Evolutionary conservation across 345 rosid genomes (phyloP), one percentile per base, ranked within the genome.

Genomic region (Gossypium raimondii): DNA sequence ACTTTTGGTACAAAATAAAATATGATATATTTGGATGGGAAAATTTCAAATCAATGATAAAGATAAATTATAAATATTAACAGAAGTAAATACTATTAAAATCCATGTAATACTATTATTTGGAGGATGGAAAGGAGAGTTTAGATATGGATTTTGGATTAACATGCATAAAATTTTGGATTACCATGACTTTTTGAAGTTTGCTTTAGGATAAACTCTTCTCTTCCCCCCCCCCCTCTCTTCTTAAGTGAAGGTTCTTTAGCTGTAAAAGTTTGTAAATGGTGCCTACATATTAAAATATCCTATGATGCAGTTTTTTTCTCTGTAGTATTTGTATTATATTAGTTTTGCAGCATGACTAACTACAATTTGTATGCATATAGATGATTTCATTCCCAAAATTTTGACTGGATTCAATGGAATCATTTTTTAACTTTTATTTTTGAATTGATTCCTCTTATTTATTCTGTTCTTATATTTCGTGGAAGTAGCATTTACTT

Each of bases 61-160:
- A 60, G n/a, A 60, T 25, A 25, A 60, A 27, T 56, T 34, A 34
- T 34, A 34, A 34, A 34, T 34, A 60, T 60, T 59, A 25, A 12
- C n/a, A 10, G 9, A 12, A 25, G 41, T 25, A 10, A 22, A 60
- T 60, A 60, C 64, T 12, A 12, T 60, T 59, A 59, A 59, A 58
- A 59, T 25, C 17, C 34, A 59, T 18, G 24, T 55, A 55, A 59
- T 25, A 25, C 38, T 59, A 24, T 25, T 60, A 2, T 60, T 60
- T 25, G 9, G 41, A 59, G 63, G 14, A 11, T 11, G 38, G 43
- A 60, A 25, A 1, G 27, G 18, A 60, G 64, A 11, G 64, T 12
- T 60, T 60, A 25, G 64, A 14, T 60, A 60, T 25, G 64, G 64
- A 11, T 25, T 47, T 60, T 60, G 64, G 41, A 60, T 60, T 60